These are phyloP conservation scores for Somion occarium DNA, from an alignment of 1,284 basidiomycete species.

Conservation along the genomic window DNA sequence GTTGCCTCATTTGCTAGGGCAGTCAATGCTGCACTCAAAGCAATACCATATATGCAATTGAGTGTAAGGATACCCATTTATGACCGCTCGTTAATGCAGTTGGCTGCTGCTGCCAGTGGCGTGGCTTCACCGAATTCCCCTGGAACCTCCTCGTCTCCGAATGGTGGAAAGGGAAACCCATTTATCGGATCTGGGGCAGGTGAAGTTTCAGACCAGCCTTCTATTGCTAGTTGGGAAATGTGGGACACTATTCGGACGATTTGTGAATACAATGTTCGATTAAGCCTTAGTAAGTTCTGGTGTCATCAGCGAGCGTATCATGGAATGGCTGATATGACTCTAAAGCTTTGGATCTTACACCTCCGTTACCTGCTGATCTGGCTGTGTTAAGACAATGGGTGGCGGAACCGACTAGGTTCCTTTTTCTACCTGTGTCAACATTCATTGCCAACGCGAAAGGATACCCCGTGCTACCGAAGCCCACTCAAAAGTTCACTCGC, in stretches of 20 bases:
- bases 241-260: conserved; percentile 93
- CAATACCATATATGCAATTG: conserved; percentile 67
- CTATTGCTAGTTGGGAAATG: conserved; percentile 93
- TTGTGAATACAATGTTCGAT: conserved; percentile 81
- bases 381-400: conserved; percentile 82
- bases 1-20: conserved; percentile 92
- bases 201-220: conserved; percentile 36
- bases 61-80: conserved; percentile 85
- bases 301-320: not conserved
- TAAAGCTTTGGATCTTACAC: conserved; percentile 84
- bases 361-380: conserved; percentile 75
- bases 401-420: conserved; percentile 84
- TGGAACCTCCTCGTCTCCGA: not conserved
- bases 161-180: not conserved
- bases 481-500: conserved; percentile 83
- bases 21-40: conserved; percentile 73
- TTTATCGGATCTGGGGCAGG: not conserved
- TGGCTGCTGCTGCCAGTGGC: conserved; percentile 5
- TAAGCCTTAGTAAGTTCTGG: conserved; percentile 71
- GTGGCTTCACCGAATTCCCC: conserved; percentile 15
- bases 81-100: conserved; percentile 58
- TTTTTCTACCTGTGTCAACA: conserved; percentile 85
- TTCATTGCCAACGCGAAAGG: conserved; percentile 97
- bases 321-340: not conserved
- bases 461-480: conserved; percentile 94